Conservation (phyloP, 2,329 filamentous ascomycete species). For the Dactylonectria estremocensis region DNA sequence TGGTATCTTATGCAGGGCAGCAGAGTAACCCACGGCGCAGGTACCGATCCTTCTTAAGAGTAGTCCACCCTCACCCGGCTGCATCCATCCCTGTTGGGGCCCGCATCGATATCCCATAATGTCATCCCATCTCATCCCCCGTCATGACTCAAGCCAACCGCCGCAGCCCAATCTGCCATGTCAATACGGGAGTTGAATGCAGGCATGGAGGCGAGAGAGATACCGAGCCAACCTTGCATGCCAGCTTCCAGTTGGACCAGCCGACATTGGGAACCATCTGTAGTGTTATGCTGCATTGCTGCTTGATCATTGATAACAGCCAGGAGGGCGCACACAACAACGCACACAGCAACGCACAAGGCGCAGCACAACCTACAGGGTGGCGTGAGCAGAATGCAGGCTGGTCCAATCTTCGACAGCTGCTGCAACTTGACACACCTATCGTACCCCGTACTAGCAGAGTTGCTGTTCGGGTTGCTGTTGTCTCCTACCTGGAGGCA, state of each 20-base stretch:
- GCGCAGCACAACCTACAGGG: slow-evolving; percentile 19
- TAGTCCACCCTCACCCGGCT: not conserved
- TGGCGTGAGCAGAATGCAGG: slow-evolving; percentile 2
- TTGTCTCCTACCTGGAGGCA: not conserved
- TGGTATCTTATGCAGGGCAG: not conserved
- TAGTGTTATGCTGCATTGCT: slow-evolving; percentile 1
- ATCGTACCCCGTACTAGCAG: not conserved
- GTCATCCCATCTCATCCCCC: slow-evolving; percentile 24
- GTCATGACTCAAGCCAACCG: slow-evolving; percentile 12
- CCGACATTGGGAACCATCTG: not conserved
- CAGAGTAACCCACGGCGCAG: slow-evolving; percentile 5
- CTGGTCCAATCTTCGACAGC: slow-evolving; percentile 7
- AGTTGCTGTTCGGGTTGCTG: slow-evolving; percentile 6
- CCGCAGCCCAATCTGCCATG: slow-evolving; percentile 25
- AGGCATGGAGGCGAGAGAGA: slow-evolving; percentile 10
- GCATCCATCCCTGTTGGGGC: slow-evolving; percentile 1
- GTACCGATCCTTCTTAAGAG: not conserved
- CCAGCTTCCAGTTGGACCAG: not conserved
- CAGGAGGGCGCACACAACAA: not conserved
- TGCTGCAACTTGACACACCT: slow-evolving; percentile 1
- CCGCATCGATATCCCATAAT: slow-evolving; percentile 1
- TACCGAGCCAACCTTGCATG: slow-evolving; percentile 4
- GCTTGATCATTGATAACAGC: slow-evolving; percentile 11
- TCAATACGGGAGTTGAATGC: slow-evolving; percentile 28
- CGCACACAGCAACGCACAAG: not conserved